Evolutionary conservation across 768 basidiomycete species (phyloP).

Genomic region (Pisolithus microcarpus): DNA sequence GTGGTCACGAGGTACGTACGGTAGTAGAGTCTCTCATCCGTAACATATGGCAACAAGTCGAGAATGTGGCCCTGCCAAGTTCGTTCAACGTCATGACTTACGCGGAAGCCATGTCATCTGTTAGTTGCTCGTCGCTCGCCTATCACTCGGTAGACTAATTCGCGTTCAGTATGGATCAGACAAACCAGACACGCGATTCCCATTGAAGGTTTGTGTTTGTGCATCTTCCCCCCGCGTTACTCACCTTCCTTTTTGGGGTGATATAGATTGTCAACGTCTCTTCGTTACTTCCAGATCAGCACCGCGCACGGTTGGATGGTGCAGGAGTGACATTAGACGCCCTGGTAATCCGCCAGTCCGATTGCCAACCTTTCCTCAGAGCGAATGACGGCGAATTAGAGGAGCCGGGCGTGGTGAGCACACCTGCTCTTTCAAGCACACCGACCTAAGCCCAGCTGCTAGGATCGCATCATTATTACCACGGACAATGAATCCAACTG

Average conservation of each 20-base stretch:
- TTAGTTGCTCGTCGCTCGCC: slow-evolving; percentile 31
- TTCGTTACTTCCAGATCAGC: slow-evolving; percentile 22
- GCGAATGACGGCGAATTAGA: slow-evolving; percentile 14
- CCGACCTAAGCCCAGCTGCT: slow-evolving; percentile 3
- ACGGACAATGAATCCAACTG: slow-evolving; percentile 39
- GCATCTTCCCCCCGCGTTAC: not conserved
- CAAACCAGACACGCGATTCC: slow-evolving; percentile 89
- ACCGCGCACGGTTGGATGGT: slow-evolving; percentile 17
- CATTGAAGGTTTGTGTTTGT: slow-evolving; percentile 58
- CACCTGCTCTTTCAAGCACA: not conserved
- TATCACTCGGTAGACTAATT: slow-evolving; percentile 12
- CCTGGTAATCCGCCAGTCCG: slow-evolving; percentile 26
- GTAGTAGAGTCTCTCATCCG: slow-evolving; percentile 71
- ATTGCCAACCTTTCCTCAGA: slow-evolving; percentile 22
- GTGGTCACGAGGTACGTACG: slow-evolving; percentile 73
- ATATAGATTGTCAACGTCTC: slow-evolving; percentile 31
- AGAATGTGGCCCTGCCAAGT: slow-evolving; percentile 53
- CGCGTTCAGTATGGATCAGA: slow-evolving; percentile 76
- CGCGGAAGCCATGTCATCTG: slow-evolving; percentile 81
- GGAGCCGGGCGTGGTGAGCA: slow-evolving; percentile 24
- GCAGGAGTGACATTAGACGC: slow-evolving; percentile 26
- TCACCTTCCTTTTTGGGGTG: slow-evolving; percentile 6
- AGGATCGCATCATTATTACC: slow-evolving; percentile 49
- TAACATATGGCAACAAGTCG: slow-evolving; percentile 67
- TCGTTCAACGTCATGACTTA: slow-evolving; percentile 83